Evolutionary conservation across 345 rosid species (phyloP), one percentile per base, ranked within the genome.

Genomic region (Arabidopsis arenosa): DNA sequence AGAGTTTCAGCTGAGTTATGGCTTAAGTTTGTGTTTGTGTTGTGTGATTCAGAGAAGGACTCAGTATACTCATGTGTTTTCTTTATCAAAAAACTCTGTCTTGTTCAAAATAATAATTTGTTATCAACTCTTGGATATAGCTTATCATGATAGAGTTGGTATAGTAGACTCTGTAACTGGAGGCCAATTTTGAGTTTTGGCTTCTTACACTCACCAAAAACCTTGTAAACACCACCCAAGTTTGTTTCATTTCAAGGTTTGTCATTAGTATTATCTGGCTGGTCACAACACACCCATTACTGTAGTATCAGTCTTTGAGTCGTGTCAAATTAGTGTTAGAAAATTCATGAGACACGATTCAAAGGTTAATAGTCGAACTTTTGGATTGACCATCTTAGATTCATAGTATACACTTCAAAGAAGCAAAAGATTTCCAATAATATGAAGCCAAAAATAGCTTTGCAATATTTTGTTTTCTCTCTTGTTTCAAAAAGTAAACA

Each of bases 331-430:
- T 68, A 37, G 49, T 18, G 28, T 2, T 21, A 17, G 10, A 37
- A 35, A 47, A 32, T 11, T 49, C 35, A 49, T 15, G 41, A 35
- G 52, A 30, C 39, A 18, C 21, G 53, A 28, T 39, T 39, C 55
- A 49, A 57, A 70, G 56, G 6, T 45, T 33, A 58, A 33, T 18
- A 71, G 28, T 36, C 7, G 21, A 40, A 70, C 65, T 15, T 14
- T 33, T 33, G 7, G 36, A 5, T 33, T 6, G 7, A 5, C 36
- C 36, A 69, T 30, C 7, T 13, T 2, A 52, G 30, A 28, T 28
- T 28, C 4, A 28, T 28, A 28, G 62, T 41, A 40, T 40, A 53
- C 55, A 63, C 18, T 64, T 65, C 51, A 55, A 74, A 65, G n/a
- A 56, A 74, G 41, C 66, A 48, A 71, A 48, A 71, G 11, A 9